Evolutionary conservation across 345 rosid species (phyloP).

Genomic region (Citrus maxima): DNA sequence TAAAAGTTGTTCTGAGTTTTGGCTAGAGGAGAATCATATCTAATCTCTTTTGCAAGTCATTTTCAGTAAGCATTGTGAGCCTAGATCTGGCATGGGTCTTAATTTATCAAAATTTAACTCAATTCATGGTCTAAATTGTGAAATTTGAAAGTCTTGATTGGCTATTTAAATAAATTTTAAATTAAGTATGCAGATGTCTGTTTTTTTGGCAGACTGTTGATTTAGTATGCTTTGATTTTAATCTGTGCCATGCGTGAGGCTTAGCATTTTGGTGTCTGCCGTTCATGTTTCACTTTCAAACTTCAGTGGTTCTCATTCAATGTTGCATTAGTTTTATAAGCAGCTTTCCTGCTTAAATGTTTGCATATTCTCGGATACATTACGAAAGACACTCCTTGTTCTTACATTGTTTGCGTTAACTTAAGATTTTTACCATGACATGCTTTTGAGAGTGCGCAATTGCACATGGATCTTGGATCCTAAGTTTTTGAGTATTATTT

Average conservation of each 20-base stretch:
- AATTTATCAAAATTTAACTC: not conserved
- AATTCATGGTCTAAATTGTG: no score
- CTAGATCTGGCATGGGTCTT: not conserved
- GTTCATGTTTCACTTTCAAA: not conserved
- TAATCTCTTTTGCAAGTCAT: not conserved
- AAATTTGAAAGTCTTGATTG: not conserved
- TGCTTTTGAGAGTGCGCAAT: constrained; percentile 1
- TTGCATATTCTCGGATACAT: not conserved
- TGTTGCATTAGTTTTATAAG: not conserved
- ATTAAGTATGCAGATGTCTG: not conserved
- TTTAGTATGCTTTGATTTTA: not conserved
- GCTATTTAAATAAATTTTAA: not conserved
- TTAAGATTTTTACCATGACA: not conserved
- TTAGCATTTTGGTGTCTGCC: not conserved
- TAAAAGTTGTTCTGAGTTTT: not conserved
- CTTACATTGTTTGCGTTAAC: not conserved
- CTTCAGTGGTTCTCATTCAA: not conserved
- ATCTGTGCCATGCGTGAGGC: not conserved
- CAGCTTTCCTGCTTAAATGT: not conserved
- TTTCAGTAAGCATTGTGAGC: not conserved
- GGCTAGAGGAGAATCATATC: not conserved
- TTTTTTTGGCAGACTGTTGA: not conserved
- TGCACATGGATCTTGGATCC: constrained; percentile 1
- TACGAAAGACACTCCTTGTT: not conserved
- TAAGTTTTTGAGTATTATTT: not conserved